Percentiles rank a stretch among this genome's conserved stretches.
These are phyloP conservation scores for Scheffersomyces quercinus DNA, from an alignment of 1,139 yeast genomes.

Conservation along the genomic window DNA sequence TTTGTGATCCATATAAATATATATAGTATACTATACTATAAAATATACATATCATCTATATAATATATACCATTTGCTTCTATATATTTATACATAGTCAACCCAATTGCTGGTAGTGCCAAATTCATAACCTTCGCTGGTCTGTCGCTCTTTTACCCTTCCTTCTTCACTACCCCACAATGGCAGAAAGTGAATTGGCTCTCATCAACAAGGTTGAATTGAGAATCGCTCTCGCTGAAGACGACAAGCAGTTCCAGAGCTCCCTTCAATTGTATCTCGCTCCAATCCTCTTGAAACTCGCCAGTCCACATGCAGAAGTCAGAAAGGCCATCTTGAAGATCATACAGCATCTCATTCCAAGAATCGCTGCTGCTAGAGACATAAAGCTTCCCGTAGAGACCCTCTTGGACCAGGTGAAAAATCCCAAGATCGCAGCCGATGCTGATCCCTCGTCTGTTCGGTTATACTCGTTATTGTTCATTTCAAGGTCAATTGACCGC, in stretches of 20 bases:
- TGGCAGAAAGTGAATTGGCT: slow-evolving; percentile 55
- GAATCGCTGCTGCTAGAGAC: slow-evolving; percentile 58
- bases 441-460: slow-evolving; percentile 56
- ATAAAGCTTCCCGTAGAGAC: slow-evolving; percentile 63
- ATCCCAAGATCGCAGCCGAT: slow-evolving; percentile 46
- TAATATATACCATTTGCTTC: too few species aligned
- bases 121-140: too few species aligned
- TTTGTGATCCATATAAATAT: too few species aligned
- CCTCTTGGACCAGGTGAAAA: slow-evolving; percentile 62
- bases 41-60: too few species aligned
- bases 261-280: slow-evolving; percentile 65
- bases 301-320: slow-evolving; percentile 70
- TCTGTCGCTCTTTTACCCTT: too few species aligned
- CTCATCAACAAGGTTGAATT: slow-evolving; percentile 79
- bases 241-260: slow-evolving; percentile 63
- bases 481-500: slow-evolving; percentile 65
- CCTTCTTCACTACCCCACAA: slow-evolving; percentile 8
- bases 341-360: slow-evolving; percentile 64
- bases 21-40: too few species aligned
- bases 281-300: slow-evolving; percentile 76
- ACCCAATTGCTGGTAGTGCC: too few species aligned
- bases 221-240: slow-evolving; percentile 73
- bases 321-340: slow-evolving; percentile 67
- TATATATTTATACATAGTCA: too few species aligned
- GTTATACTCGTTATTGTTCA: slow-evolving; percentile 64